Percentiles rank a stretch among this genome's conserved stretches.
These are phyloP conservation scores for Exophiala sp. DNA, from an alignment of 2,329 filamentous ascomycete genomes.

Conservation along the genomic window DNA sequence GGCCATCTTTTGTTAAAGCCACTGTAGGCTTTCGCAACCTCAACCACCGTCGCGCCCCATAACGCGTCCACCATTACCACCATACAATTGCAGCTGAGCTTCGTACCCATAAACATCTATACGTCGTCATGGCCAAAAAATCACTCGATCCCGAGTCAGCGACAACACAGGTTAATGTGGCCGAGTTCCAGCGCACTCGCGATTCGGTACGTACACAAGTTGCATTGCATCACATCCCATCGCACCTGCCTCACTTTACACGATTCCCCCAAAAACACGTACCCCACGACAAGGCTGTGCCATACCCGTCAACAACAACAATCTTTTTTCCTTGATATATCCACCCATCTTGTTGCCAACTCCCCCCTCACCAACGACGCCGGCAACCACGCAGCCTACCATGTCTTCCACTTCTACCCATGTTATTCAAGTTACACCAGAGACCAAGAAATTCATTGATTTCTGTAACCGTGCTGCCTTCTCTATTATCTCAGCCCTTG, in stretches of 20 bases:
- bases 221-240: conserved; percentile 22
- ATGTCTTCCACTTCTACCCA: conserved; percentile 9
- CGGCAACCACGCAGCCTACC: conserved; percentile 6
- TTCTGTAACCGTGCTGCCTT: conserved; percentile 3
- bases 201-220: conserved; percentile 65
- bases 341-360: not conserved
- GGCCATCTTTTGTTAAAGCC: conserved; percentile 18
- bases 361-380: not conserved
- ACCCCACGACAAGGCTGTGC: conserved; percentile 19
- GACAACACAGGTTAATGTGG: conserved; percentile 51
- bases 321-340: conserved; percentile 7
- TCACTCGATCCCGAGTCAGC: conserved; percentile 30
- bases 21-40: conserved; percentile 2
- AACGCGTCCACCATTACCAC: not conserved
- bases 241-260: conserved; percentile 6
- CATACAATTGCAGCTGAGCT: not conserved
- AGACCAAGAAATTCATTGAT: not conserved
- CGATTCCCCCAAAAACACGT: not conserved
- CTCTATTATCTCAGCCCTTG: conserved; percentile 2
- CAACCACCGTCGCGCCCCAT: conserved; percentile 4
- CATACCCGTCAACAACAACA: conserved; percentile 1
- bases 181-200: conserved; percentile 74
- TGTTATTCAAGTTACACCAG: not conserved
- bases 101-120: too few species aligned
- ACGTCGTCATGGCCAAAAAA: conserved; percentile 26